phyloP scores from a whole-genome alignment of 176 grass and related monocot genomes.

The Microstegium vimineum region DNA sequence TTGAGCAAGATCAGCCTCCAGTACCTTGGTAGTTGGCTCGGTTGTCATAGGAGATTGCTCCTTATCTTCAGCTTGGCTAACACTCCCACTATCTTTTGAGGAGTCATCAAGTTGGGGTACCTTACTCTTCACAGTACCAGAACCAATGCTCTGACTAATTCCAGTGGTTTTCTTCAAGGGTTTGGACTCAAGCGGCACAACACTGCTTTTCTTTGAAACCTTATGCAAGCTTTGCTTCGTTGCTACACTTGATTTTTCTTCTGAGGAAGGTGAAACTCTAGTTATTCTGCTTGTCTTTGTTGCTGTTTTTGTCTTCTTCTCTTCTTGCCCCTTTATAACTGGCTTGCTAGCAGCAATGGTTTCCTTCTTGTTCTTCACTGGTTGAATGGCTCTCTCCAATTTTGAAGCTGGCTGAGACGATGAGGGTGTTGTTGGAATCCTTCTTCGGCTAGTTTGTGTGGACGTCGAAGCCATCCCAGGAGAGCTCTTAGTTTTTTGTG shows the following conservation, averaged over 20 bases:
- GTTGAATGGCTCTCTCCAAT: slow-evolving; percentile 37
- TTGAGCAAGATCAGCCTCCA: slow-evolving; percentile 82
- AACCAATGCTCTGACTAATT: slow-evolving; percentile 32
- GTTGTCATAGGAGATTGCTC: slow-evolving; percentile 46
- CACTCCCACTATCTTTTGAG: slow-evolving; percentile 58
- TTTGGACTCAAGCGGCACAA: slow-evolving; percentile 88
- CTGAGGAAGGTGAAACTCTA: slow-evolving; percentile 53
- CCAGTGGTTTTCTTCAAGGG: slow-evolving; percentile 63
- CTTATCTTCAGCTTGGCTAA: slow-evolving; percentile 72
- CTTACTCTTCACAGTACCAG: slow-evolving; percentile 57
- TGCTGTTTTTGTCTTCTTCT: slow-evolving; percentile 54
- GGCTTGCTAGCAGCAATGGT: slow-evolving; percentile 24
- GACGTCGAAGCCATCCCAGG: slow-evolving; percentile 33
- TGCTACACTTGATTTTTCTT: slow-evolving; percentile 45
- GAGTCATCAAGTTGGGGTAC: slow-evolving; percentile 47
- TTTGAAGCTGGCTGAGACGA: slow-evolving; percentile 53
- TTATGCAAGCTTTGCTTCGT: slow-evolving; percentile 66
- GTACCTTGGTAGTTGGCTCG: slow-evolving; percentile 68
- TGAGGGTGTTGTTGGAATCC: slow-evolving; percentile 18
- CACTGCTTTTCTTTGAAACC: slow-evolving; percentile 94
- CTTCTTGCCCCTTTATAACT: slow-evolving; percentile 53
- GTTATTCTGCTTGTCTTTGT: slow-evolving; percentile 45
- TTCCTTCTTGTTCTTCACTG: slow-evolving; percentile 56
- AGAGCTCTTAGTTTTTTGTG: slow-evolving; percentile 61
- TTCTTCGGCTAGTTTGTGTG: slow-evolving; percentile 62